phyloP scores from a whole-genome alignment of 1,284 basidiomycete species.

The Schizopora paradoxa region DNA sequence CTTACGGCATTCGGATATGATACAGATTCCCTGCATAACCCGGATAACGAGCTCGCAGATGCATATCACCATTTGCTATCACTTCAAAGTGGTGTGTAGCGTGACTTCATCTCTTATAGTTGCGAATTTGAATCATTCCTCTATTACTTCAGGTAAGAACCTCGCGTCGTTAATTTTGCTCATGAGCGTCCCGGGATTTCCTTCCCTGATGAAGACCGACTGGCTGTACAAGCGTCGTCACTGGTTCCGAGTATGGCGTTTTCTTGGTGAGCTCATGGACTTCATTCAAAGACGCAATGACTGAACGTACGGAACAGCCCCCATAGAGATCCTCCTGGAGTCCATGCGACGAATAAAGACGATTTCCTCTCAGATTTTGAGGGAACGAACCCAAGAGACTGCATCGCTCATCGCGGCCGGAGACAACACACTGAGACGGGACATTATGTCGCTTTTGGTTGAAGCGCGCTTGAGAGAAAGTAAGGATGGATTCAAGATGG shows the following conservation, averaged over 20 bases:
- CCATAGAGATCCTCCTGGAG: slow-evolving; percentile 30
- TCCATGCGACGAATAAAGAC: slow-evolving; percentile 38
- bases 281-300: no score
- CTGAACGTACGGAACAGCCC: slow-evolving; percentile 22
- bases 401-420: slow-evolving; percentile 23
- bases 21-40: slow-evolving; percentile 41
- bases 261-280: no score
- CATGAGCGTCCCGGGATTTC: slow-evolving; percentile 34
- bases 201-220: slow-evolving; percentile 27
- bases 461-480: slow-evolving; percentile 34
- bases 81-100: slow-evolving; percentile 34
- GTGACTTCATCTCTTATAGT: background rate
- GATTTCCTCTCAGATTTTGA: slow-evolving; percentile 37
- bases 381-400: slow-evolving; percentile 36
- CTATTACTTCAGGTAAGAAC: slow-evolving; percentile 28
- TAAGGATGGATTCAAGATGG: slow-evolving; percentile 35
- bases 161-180: slow-evolving; percentile 35
- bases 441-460: slow-evolving; percentile 47
- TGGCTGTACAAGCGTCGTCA: slow-evolving; percentile 36
- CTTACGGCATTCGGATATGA: slow-evolving; percentile 44
- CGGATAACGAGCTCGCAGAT: slow-evolving; percentile 41
- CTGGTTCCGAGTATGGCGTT: slow-evolving; percentile 26
- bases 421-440: slow-evolving; percentile 36
- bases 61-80: slow-evolving; percentile 40
- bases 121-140: background rate